Conservation (phyloP, 2,329 filamentous ascomycete species). For the Sporothrix brunneoviolacea region DNA sequence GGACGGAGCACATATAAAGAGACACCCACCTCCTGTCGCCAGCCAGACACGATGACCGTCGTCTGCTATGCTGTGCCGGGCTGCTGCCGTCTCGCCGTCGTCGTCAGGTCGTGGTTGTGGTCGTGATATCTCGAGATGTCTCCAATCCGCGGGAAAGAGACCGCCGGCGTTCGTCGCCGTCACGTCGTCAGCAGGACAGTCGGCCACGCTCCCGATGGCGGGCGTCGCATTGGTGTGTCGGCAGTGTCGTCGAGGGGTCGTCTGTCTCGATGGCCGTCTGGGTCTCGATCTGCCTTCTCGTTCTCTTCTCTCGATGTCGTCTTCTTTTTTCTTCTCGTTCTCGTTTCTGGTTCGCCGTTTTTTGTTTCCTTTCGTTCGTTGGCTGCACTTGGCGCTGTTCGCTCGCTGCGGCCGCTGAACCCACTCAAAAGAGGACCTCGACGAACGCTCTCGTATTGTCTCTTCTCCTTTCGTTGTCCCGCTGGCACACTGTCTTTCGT, state of each 20-base stretch:
- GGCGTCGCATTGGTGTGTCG: background rate
- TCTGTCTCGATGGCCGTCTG: background rate
- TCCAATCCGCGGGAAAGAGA: too few species aligned
- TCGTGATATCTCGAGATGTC: too few species aligned
- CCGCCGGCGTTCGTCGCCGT: background rate
- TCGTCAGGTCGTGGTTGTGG: background rate
- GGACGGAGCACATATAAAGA: too few species aligned
- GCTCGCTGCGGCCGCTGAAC: too few species aligned
- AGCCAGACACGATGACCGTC: too few species aligned
- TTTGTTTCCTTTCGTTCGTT: background rate
- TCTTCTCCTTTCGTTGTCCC: background rate
- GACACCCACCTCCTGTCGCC: too few species aligned
- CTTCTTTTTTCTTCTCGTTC: background rate
- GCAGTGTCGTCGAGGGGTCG: too few species aligned
- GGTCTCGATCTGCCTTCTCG: background rate
- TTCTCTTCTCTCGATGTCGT: background rate
- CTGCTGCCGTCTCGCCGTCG: background rate
- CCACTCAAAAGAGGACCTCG: too few species aligned
- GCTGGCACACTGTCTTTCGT: constrained; percentile 7
- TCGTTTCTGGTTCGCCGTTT: background rate
- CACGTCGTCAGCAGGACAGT: background rate
- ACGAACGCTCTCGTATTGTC: too few species aligned
- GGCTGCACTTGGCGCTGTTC: too few species aligned
- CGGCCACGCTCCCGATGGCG: background rate
- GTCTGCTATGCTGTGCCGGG: too few species aligned